phyloP scores from a whole-genome alignment of 805 yeast genomes.

The Zygosaccharomyces lentus region DNA sequence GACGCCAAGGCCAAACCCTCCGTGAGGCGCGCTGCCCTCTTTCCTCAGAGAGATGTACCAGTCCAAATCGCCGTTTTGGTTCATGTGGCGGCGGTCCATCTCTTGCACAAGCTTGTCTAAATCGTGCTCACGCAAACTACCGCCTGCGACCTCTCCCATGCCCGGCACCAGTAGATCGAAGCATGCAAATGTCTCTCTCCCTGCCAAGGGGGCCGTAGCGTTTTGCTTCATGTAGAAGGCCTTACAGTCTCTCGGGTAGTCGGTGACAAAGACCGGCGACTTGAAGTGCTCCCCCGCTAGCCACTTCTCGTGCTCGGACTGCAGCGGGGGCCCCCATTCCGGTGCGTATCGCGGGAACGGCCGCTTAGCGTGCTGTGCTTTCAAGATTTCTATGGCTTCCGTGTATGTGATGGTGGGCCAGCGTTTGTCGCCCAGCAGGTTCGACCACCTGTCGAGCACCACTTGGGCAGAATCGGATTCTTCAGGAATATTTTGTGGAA shows the following conservation, averaged over 20 bases:
- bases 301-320: constrained; percentile 89
- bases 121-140: constrained; percentile 82
- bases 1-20: constrained; percentile 95
- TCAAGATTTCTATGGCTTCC: constrained; percentile 61
- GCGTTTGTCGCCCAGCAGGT: constrained; percentile 38
- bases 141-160: constrained; percentile 92
- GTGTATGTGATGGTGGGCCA: constrained; percentile 76
- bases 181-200: constrained; percentile 69
- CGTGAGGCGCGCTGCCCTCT: constrained; percentile 86
- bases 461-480: constrained; percentile 22
- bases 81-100: constrained; percentile 55
- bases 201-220: constrained; percentile 15
- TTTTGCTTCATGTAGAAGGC: constrained; percentile 88
- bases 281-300: constrained; percentile 64
- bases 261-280: constrained; percentile 82
- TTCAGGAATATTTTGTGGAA: constrained; percentile 15
- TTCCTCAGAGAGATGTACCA: constrained; percentile 79
- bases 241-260: constrained; percentile 74
- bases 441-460: constrained; percentile 55
- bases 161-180: constrained; percentile 87
- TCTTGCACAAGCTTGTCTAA: constrained; percentile 44
- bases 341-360: constrained; percentile 43
- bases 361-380: constrained; percentile 29
- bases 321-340: constrained; percentile 67
- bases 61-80: constrained; percentile 46